Percentiles rank a stretch among this genome's conserved stretches.
phyloP scores from a whole-genome alignment of 805 yeast genomes.

The Nematodospora valgi region DNA sequence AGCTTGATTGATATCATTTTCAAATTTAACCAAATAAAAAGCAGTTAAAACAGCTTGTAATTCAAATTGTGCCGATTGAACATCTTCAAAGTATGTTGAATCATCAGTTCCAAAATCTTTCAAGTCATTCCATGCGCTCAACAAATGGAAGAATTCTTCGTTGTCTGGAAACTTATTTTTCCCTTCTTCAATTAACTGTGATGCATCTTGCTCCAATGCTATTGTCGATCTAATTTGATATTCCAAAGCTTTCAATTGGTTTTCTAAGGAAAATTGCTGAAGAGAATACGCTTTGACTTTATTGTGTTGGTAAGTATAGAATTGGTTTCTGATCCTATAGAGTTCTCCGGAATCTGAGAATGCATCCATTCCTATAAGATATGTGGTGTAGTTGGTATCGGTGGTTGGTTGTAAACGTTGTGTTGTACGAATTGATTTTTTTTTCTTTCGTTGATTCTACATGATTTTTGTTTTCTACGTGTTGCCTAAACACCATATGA shows the following conservation, averaged over 20 bases:
- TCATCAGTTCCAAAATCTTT: constrained; percentile 41
- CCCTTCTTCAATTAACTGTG: constrained; percentile 34
- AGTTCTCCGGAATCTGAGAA: constrained; percentile 48
- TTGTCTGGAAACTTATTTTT: constrained; percentile 30
- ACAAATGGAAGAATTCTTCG: constrained; percentile 32
- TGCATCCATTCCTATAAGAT: constrained; percentile 29
- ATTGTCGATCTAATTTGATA: constrained; percentile 39
- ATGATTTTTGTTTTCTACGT: neutral
- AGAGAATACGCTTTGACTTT: constrained; percentile 38
- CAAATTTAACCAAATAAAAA: constrained; percentile 33
- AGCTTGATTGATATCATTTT: constrained; percentile 36
- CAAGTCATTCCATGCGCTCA: constrained; percentile 43
- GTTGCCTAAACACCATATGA: no score
- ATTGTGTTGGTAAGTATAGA: constrained; percentile 56
- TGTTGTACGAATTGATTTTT: neutral
- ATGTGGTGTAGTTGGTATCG: no score
- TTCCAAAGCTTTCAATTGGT: constrained; percentile 37
- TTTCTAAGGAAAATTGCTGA: constrained; percentile 36
- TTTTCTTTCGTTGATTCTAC: neutral
- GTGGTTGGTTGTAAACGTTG: no score
- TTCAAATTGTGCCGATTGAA: constrained; percentile 31
- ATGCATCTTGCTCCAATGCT: constrained; percentile 37
- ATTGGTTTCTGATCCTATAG: constrained; percentile 54
- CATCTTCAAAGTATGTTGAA: constrained; percentile 40
- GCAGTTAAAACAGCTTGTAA: constrained; percentile 41